phyloP scores from a whole-genome alignment of 768 basidiomycete genomes.

The Inosperma sp. region DNA sequence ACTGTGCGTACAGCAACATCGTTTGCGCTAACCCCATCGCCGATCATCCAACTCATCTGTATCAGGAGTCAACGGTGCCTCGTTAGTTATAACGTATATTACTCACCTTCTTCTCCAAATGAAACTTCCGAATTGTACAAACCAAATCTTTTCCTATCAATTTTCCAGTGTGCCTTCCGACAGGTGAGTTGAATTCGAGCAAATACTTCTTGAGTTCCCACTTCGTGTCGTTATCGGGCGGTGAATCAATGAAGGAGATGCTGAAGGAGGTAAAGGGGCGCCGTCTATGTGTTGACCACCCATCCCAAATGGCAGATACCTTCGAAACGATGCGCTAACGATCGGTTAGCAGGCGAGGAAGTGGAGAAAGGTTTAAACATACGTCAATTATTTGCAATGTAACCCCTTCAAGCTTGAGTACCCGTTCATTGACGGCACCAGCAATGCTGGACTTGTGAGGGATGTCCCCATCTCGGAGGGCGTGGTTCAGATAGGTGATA shows the following conservation, averaged over 20 bases:
- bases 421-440: conserved; percentile 10
- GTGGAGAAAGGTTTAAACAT: not conserved
- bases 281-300: conserved; percentile 15
- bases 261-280: conserved; percentile 11
- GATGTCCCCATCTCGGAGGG: conserved; percentile 11
- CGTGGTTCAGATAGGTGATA: conserved; percentile 7
- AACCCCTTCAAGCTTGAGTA: conserved; percentile 11
- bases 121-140: conserved; percentile 9
- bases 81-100: too few species aligned
- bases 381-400: conserved; percentile 11
- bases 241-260: conserved; percentile 15
- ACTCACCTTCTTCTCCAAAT: conserved; percentile 13
- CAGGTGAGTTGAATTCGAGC: conserved; percentile 12
- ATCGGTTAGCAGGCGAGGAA: not conserved
- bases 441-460: conserved; percentile 13
- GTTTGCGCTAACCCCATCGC: conserved; percentile 14
- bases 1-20: conserved; percentile 13
- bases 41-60: conserved; percentile 14
- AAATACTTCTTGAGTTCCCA: conserved; percentile 16
- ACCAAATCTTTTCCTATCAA: conserved; percentile 16
- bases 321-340: not conserved
- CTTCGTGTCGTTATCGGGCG: not conserved
- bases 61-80: too few species aligned
- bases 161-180: conserved; percentile 17
- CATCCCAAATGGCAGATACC: conserved; percentile 15